phyloP scores from a whole-genome alignment of 2,329 filamentous ascomycete genomes.

The Monilinia aucupariae region DNA sequence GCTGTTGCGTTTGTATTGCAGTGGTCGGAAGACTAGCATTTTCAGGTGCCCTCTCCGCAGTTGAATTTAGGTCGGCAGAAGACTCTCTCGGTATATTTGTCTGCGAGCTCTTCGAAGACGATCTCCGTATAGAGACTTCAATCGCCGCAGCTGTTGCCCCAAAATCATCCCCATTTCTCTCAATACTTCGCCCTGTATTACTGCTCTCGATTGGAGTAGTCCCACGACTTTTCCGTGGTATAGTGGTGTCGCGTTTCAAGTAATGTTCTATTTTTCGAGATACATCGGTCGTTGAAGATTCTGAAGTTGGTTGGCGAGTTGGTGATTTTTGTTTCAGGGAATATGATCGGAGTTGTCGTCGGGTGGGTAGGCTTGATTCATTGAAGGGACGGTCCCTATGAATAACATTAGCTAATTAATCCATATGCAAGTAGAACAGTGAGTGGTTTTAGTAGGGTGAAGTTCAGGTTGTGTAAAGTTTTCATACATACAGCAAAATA shows the following conservation, averaged over 20 bases:
- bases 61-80: constrained; percentile 24
- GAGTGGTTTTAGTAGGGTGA: not conserved
- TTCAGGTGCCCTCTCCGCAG: constrained; percentile 26
- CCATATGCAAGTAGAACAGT: not conserved
- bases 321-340: constrained; percentile 39
- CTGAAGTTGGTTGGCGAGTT: constrained; percentile 25
- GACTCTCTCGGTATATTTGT: constrained; percentile 28
- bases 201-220: constrained; percentile 25
- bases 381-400: constrained; percentile 45
- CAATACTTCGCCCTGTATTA: constrained; percentile 21
- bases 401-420: constrained; percentile 27
- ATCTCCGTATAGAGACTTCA: constrained; percentile 25
- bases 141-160: constrained; percentile 14
- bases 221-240: constrained; percentile 28
- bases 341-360: constrained; percentile 43
- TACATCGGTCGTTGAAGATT: constrained; percentile 22
- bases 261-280: constrained; percentile 24
- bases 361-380: constrained; percentile 48
- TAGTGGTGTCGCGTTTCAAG: constrained; percentile 27
- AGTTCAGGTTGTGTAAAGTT: not conserved
- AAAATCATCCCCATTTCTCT: constrained; percentile 18
- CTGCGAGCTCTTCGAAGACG: constrained; percentile 33
- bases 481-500: constrained; percentile 52
- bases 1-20: constrained; percentile 14
- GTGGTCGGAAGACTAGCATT: constrained; percentile 22